Percentiles rank a stretch among this genome's conserved stretches.
These are phyloP conservation scores for Solanum tarijense DNA, from an alignment of 257 asterid species.

Conservation along the genomic window DNA sequence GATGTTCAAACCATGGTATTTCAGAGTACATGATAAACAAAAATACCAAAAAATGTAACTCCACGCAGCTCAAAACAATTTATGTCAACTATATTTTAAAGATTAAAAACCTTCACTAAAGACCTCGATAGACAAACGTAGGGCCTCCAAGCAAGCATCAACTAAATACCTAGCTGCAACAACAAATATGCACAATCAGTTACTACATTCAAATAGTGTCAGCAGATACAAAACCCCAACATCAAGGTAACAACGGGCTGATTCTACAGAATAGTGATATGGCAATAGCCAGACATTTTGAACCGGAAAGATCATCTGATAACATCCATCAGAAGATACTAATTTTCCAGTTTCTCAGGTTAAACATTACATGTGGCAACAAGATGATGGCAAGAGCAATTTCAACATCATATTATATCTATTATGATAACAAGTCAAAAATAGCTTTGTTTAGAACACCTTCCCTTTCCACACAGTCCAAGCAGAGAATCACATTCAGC, in stretches of 20 bases:
- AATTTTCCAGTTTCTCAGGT: not conserved
- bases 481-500: not conserved
- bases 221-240: not conserved
- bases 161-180: not conserved
- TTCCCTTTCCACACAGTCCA: not conserved
- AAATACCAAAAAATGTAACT: not conserved
- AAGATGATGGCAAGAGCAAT: not conserved
- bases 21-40: not conserved
- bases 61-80: not conserved
- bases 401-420: not conserved
- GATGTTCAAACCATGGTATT: not conserved
- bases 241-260: not conserved
- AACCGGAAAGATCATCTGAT: not conserved
- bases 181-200: not conserved
- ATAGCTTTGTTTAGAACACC: not conserved
- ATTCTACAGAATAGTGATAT: not conserved
- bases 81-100: not conserved
- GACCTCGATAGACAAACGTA: not conserved
- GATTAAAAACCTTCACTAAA: not conserved
- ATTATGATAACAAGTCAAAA: not conserved
- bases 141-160: not conserved
- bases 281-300: not conserved
- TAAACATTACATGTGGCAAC: not conserved
- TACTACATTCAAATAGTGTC: not conserved
- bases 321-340: not conserved